Base-by-base conservation (phyloP, 495 filamentous ascomycete species). In the Xylaria nigripes region DNA sequence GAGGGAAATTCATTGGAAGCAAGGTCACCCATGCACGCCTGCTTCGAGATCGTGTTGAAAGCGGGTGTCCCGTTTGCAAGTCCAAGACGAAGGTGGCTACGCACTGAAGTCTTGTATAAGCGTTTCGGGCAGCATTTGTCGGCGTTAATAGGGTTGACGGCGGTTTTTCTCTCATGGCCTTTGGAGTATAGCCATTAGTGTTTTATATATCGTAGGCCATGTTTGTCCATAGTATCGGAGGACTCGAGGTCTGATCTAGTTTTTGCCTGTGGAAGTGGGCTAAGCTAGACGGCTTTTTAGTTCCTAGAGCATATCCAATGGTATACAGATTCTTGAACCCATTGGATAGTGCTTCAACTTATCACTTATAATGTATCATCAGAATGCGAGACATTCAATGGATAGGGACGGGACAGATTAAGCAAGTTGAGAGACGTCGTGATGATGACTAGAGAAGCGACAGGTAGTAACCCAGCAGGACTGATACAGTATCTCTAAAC, bases 11-110 rank as follows among this genome's bases (percentile, higher is more conserved):
- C 34, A 81, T 96, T 16, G 86, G 87, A 0, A 83, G 83, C 2
- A 96, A 96, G 67, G 90, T 95, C n/a, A 89, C 86, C 42, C 87
- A 90, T 61, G 90, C 91, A 16, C 80, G 89, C 59, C 67, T 95
- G 51, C 69, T 96, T 48, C 77, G 83, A 55, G 85, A 89, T 51
- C 75, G 76, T 50, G 78, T 94, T 25, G 72, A 76, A 22, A 81
- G 81, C 24, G 87, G 89, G 6, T 90, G 87, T 71, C 81, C 81
- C 8, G 79, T 86, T 27, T 89, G 85, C 67, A 72, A 72, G 43
- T 47, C 40, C 27, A 61, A 65, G 48, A 68, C 53, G 21, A 57
- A 66, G 23, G 51, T 55, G 24, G 64, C 58, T n/a, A 34, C 32
- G 19, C 44, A 42, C 21, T 34, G 19, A 22, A 53, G 42, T 21